Evolutionary conservation across 495 filamentous ascomycete genomes (phyloP), one percentile per base, ranked within the genome.

Genomic region (Friedmanniomyces simplex): DNA sequence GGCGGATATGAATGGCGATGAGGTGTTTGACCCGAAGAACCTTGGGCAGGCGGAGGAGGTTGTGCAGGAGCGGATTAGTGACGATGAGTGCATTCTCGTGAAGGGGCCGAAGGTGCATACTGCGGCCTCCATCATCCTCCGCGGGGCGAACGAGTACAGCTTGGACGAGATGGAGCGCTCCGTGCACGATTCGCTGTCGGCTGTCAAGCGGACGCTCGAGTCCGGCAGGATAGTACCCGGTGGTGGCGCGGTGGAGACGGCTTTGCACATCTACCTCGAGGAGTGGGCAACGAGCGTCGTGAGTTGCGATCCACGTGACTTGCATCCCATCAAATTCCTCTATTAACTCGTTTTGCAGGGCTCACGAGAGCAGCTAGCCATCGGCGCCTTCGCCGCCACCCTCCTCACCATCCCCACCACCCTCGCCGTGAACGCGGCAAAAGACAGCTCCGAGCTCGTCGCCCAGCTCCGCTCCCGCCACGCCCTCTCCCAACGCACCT

Each of bases 91-190:
- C 71, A 97, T 99, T 60, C 74, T 99, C 57, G 81, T 99, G 68
- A 95, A 91, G 77, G 91, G 90, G 50, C 95, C 93, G 60, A 96
- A 95, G 74, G 82, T 85, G 22, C 89, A 91, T 73, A 88, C 83
- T 1, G 95, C 89, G 2, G 89, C 93, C 39, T 97, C 94, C 22
- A 95, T 99, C 71, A 93, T 99, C 63, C 86, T 99, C 47, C 88
- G 93, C 25, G 93, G 93, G 48, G 73, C 91, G 63, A 99, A 99
- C 73, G 93, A 99, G 73, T 97, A 86, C 78, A 86, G 86, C 59
- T 83, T 99, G 47, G 93, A 99, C 68, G 93, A 99, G 76, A 99
- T 99, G 93, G 93, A 99, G 77, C 84, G 93, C 58, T 97, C 93
- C 5, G 82, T 98, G 37, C 93, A 98, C 73, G 93, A 98, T 73